Evolutionary conservation across 257 asterid genomes (phyloP).

Genomic region (Solanum appendiculatum): DNA sequence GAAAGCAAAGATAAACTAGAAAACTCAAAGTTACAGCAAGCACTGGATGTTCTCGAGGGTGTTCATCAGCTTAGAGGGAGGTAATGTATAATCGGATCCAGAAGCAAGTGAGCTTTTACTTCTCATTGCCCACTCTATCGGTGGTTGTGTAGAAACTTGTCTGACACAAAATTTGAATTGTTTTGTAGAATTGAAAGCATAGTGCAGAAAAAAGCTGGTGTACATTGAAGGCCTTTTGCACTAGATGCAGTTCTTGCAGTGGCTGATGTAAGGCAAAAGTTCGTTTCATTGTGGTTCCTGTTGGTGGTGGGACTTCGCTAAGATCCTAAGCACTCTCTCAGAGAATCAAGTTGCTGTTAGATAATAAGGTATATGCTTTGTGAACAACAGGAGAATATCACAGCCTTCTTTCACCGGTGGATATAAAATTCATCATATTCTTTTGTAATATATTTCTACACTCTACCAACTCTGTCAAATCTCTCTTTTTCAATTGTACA

Average conservation of each 20-base stretch:
- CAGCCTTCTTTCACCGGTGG: not conserved
- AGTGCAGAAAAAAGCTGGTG: slow-evolving; percentile 19
- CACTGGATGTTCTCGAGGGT: slow-evolving; percentile 42
- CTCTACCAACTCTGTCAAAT: not conserved
- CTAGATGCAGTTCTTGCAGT: not conserved
- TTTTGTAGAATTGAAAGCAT: slow-evolving; percentile 37
- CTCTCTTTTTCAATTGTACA: not conserved
- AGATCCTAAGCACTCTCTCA: not conserved
- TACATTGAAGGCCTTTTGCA: slow-evolving; percentile 5
- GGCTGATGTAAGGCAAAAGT: not conserved
- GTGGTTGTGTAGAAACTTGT: not conserved
- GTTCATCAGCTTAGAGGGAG: slow-evolving; percentile 54
- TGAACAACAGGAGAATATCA: no score
- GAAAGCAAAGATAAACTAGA: slow-evolving; percentile 42
- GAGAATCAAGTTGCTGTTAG: not conserved
- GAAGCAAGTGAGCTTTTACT: not conserved
- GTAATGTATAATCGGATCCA: slow-evolving; percentile 14
- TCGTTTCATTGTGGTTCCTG: not conserved
- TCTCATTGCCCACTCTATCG: not conserved
- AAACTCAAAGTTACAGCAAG: slow-evolving; percentile 41
- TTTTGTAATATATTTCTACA: not conserved
- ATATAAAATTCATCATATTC: not conserved
- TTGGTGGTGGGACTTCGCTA: not conserved
- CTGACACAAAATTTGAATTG: slow-evolving; percentile 3
- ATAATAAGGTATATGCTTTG: no score